phyloP scores from a whole-genome alignment of 2,329 filamentous ascomycete genomes.

The Arthrinium puccinioides region DNA sequence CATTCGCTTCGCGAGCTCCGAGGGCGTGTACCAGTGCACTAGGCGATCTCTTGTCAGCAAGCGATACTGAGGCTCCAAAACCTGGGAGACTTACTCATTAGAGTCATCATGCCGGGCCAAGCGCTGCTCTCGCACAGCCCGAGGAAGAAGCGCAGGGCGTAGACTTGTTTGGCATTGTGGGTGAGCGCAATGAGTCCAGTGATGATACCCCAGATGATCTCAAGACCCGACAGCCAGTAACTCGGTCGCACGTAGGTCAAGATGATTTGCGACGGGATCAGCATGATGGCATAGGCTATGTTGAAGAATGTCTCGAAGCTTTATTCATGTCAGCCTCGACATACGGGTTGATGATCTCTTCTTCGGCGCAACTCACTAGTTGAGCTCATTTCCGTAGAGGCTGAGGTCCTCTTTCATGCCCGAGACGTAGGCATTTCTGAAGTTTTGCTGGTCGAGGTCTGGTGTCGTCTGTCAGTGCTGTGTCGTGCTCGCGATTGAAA shows the following conservation, averaged over 20 bases:
- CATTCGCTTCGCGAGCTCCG: constrained; percentile 41
- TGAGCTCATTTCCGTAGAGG: constrained; percentile 10
- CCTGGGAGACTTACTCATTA: constrained; percentile 27
- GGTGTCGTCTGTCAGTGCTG: constrained; percentile 9
- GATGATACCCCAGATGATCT: constrained; percentile 25
- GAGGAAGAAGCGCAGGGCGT: constrained; percentile 31
- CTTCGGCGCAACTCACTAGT: constrained; percentile 12
- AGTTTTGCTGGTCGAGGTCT: constrained; percentile 26
- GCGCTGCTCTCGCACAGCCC: constrained; percentile 30
- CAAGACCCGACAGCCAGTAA: constrained; percentile 25
- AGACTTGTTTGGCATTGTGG: constrained; percentile 26
- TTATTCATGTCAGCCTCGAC: too few relatives aligned
- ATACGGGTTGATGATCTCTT: too few relatives aligned
- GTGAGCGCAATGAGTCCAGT: constrained; percentile 23
- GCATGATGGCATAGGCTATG: constrained; percentile 26
- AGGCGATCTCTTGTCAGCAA: constrained; percentile 10
- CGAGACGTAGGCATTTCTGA: constrained; percentile 26
- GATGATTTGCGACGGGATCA: constrained; percentile 28
- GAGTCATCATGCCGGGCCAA: constrained; percentile 36
- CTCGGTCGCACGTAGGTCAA: constrained; percentile 28
- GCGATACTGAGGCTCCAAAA: too few relatives aligned
- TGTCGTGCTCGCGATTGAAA: too few relatives aligned
- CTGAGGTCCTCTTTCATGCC: constrained; percentile 22
- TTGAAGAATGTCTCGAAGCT: constrained; percentile 27
- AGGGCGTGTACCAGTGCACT: constrained; percentile 35